These are phyloP conservation scores for Metarhizium sp. DNA, from an alignment of 2,329 filamentous ascomycete genomes.

Conservation along the genomic window DNA sequence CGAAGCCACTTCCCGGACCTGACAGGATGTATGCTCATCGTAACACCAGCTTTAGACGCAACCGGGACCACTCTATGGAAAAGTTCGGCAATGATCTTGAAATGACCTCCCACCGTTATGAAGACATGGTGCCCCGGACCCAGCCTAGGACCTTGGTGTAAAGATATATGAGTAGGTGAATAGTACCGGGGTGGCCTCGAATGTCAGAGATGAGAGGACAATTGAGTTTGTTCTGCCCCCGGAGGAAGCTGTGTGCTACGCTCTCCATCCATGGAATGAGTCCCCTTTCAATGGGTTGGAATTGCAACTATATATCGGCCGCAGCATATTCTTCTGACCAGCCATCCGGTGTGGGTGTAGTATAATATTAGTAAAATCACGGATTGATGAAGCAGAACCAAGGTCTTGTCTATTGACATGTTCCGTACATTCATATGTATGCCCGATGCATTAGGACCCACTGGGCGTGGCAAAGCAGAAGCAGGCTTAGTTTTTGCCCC, in stretches of 20 bases:
- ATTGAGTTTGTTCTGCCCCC: background rate
- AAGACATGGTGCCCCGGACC: conserved; percentile 46
- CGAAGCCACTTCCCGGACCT: conserved; percentile 38
- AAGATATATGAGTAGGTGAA: background rate
- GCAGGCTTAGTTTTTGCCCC: background rate
- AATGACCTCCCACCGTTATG: conserved; percentile 42
- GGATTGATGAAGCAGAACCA: background rate
- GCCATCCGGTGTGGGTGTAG: background rate
- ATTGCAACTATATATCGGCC: background rate
- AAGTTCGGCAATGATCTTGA: conserved; percentile 36
- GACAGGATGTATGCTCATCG: conserved; percentile 28
- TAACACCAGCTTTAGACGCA: conserved; percentile 15
- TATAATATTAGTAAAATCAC: background rate
- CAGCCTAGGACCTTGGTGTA: conserved; percentile 36
- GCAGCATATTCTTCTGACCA: background rate
- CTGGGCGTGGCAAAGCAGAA: background rate
- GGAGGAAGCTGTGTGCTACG: background rate
- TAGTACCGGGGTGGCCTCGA: background rate
- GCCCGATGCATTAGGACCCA: background rate
- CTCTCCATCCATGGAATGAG: background rate
- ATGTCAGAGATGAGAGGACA: background rate
- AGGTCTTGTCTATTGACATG: background rate
- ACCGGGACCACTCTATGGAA: conserved; percentile 21
- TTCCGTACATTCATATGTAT: background rate
- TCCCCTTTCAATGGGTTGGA: background rate